Evolutionary conservation across 805 yeast species (phyloP).

Genomic region (Alloascoidea africana): DNA sequence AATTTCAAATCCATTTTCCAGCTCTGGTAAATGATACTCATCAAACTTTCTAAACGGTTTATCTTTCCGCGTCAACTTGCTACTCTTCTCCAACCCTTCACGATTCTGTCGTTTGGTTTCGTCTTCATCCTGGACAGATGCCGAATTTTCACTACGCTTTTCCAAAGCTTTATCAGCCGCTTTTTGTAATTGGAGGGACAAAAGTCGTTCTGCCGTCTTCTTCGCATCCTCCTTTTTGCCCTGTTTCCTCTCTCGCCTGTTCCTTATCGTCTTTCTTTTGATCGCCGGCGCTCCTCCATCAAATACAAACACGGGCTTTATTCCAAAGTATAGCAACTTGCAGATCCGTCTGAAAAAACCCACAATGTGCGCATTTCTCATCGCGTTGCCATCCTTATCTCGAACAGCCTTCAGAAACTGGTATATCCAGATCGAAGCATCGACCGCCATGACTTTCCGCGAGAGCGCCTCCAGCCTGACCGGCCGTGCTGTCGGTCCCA

Average conservation of each 20-base stretch:
- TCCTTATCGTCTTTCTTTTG: constrained; percentile 62
- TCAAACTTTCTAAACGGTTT: constrained; percentile 39
- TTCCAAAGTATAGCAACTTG: constrained; percentile 77
- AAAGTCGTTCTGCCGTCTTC: constrained; percentile 63
- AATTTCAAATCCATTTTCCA: constrained; percentile 34
- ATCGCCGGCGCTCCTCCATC: constrained; percentile 90
- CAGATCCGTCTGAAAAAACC: constrained; percentile 93
- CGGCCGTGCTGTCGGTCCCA: constrained; percentile 83
- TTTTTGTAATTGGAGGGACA: constrained; percentile 67
- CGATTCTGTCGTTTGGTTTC: constrained; percentile 1
- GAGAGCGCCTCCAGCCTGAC: constrained; percentile 76
- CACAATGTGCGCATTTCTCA: constrained; percentile 75
- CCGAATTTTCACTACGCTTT: constrained; percentile 2
- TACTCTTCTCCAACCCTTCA: constrained; percentile 6
- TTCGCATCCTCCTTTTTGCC: constrained; percentile 58
- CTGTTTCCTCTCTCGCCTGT: constrained; percentile 58
- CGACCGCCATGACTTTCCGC: constrained; percentile 75
- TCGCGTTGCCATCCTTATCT: constrained; percentile 64
- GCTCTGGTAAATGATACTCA: constrained; percentile 73
- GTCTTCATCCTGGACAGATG: neutral
- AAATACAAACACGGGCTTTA: constrained; percentile 78
- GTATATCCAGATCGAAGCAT: constrained; percentile 97
- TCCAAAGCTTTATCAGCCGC: constrained; percentile 21
- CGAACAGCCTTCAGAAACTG: constrained; percentile 93
- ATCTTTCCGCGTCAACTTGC: constrained; percentile 5